Evolutionary conservation across 2,329 filamentous ascomycete species (phyloP).

Genomic region (Penicillium freii): DNA sequence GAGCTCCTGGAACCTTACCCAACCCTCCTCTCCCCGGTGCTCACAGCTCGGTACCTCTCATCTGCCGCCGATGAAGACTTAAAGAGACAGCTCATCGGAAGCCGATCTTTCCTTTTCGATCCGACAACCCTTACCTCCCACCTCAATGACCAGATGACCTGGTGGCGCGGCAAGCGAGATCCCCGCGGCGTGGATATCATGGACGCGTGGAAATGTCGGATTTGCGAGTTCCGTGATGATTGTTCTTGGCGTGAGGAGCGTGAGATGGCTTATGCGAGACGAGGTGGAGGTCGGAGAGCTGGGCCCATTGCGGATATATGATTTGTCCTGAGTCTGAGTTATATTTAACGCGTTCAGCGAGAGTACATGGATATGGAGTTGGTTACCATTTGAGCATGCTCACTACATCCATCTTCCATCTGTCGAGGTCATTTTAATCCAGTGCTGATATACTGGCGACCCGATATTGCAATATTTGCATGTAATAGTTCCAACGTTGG

Average conservation of each 20-base stretch:
- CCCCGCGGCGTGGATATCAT: slow-evolving; percentile 75
- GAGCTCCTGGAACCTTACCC: slow-evolving; percentile 35
- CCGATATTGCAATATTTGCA: background rate
- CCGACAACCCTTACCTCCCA: slow-evolving; percentile 62
- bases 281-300: slow-evolving; percentile 29
- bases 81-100: slow-evolving; percentile 48
- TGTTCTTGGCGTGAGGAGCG: slow-evolving; percentile 76
- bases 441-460: background rate
- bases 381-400: background rate
- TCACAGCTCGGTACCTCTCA: slow-evolving; percentile 46
- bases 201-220: slow-evolving; percentile 83
- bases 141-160: slow-evolving; percentile 68
- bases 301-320: slow-evolving; percentile 10
- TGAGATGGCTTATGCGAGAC: slow-evolving; percentile 56
- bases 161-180: slow-evolving; percentile 77
- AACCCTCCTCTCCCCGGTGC: slow-evolving; percentile 45
- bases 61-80: slow-evolving; percentile 29
- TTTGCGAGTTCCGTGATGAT: slow-evolving; percentile 75
- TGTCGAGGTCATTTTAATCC: background rate
- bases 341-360: background rate
- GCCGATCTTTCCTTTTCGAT: slow-evolving; percentile 66
- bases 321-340: background rate
- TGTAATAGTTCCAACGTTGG: background rate
- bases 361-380: background rate
- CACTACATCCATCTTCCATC: background rate